Evolutionary conservation across 345 rosid species (phyloP).

Genomic region (Brassica napus): Da-Ae NC_063446.1:68620001-68620500

Average conservation of each 20-base stretch:
- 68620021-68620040: conserved; percentile 34
- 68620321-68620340: conserved; percentile 29
- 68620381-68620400: neutral
- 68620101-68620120: conserved; percentile 33
- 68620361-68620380: conserved; percentile 10
- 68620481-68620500: neutral
- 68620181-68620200: neutral
- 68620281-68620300: conserved; percentile 31
- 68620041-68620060: conserved; percentile 45
- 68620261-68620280: conserved; percentile 40
- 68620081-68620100: conserved; percentile 41
- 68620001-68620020: conserved; percentile 25
- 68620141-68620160: conserved; percentile 33
- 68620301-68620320: conserved; percentile 31
- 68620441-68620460: neutral
- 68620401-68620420: neutral
- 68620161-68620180: neutral
- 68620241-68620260: conserved; percentile 42
- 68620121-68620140: conserved; percentile 13
- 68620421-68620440: neutral
- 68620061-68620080: conserved; percentile 44
- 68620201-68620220: neutral
- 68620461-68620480: neutral
- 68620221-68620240: conserved; percentile 44
- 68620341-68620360: conserved; percentile 18